Conservation (phyloP, 2,329 filamentous ascomycete species). For the Aureobasidium vineae region DNA sequence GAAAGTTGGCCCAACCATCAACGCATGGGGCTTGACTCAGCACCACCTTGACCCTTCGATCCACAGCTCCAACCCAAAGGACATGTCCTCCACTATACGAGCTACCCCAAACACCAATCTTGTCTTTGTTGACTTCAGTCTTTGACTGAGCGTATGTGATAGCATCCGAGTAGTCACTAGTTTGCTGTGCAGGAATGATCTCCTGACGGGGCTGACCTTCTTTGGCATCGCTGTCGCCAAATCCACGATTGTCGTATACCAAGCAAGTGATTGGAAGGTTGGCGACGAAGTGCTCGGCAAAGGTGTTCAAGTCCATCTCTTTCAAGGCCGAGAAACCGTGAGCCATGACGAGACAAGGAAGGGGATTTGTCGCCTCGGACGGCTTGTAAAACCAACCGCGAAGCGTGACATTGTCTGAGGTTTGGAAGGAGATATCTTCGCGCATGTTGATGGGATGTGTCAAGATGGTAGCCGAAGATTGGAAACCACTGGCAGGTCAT, state of each 20-base stretch:
- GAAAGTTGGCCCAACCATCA: conserved; percentile 41
- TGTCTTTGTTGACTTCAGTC: conserved; percentile 37
- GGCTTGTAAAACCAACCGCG: conserved; percentile 28
- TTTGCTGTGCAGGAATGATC: conserved; percentile 38
- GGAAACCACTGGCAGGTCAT: not conserved
- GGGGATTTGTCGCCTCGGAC: not conserved
- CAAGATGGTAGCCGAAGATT: not conserved
- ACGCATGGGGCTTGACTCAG: conserved; percentile 40
- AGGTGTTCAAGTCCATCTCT: conserved; percentile 19
- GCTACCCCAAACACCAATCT: conserved; percentile 43
- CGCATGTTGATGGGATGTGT: not conserved
- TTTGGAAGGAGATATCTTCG: conserved; percentile 27
- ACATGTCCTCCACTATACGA: conserved; percentile 44
- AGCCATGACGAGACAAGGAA: conserved; percentile 25
- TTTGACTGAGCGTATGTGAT: conserved; percentile 41
- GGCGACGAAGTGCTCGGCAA: conserved; percentile 6
- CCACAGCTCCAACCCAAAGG: conserved; percentile 42
- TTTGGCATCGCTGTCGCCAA: conserved; percentile 36
- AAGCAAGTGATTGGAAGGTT: conserved; percentile 34
- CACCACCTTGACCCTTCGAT: conserved; percentile 44
- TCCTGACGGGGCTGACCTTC: conserved; percentile 37
- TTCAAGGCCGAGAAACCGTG: conserved; percentile 23
- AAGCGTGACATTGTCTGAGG: conserved; percentile 26
- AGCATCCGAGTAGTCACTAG: conserved; percentile 41
- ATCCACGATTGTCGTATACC: conserved; percentile 41